Base-by-base conservation (phyloP, 1,284 basidiomycete species). In the Microbotryum intermedium region DNA sequence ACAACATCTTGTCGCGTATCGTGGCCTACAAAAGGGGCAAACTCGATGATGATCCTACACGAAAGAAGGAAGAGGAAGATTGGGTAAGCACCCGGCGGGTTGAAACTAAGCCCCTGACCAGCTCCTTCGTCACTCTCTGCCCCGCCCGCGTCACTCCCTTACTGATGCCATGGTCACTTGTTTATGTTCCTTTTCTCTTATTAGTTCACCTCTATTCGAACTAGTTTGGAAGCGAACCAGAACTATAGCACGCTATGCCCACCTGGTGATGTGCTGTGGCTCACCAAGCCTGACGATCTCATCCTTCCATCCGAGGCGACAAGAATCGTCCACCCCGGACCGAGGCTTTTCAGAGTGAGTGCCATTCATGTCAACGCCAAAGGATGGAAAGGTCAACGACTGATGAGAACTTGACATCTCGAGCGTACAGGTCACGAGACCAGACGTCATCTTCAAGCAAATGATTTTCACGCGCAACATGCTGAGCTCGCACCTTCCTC, bases 171-270 rank as follows among this genome's bases (percentile, higher is more conserved):
- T 48, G 18, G 8, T 28, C 4, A 10, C 8, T 0, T 23, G 2
- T 18, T 18, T n/a, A 39, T 62, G 26, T 57, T 42, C 10, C n/a
- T 43, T 55, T 44, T 50, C 42, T 11, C 47, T 8, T 4, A 21
- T 9, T 60, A 88, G 87, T 86, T 88, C 71, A 76, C 89, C 34
- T 81, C 86, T 0, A 80, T 86, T 45, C 81, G 88, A 30, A 88
- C 87, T 77, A 88, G 87, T 4, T 78, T 90, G 0, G 87, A 90
- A 73, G 88, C 87, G 28, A 89, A 87, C 65, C 90, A 90, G 88
- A 81, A 82, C 55, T 82, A 81, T 76, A 77, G 82, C 8, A 81
- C 84, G 69, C 79, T 88, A 70, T 89, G 82, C 69, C 88, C 88
- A 4, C 85, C 88, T 0, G 88, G 88, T 1, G 80, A 84, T 7